These are phyloP conservation scores for Eremochloa ophiuroides DNA, from an alignment of 176 grass and related monocot genomes.

Conservation along the genomic window DNA sequence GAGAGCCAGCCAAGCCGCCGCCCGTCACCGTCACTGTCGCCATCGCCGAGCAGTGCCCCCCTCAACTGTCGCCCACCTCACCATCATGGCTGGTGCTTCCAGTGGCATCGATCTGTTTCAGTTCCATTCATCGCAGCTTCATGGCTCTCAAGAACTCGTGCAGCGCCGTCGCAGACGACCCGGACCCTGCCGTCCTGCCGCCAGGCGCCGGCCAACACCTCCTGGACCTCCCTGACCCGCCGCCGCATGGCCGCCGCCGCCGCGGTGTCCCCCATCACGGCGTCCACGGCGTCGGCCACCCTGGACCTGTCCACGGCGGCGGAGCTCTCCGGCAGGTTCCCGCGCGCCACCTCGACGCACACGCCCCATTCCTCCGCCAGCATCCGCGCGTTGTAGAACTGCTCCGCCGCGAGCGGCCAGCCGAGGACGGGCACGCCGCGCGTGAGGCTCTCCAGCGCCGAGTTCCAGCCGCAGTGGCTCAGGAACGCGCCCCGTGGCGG, in stretches of 20 bases:
- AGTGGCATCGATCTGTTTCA: too few relatives aligned
- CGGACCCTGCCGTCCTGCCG: too few relatives aligned
- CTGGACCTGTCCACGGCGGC: not conserved
- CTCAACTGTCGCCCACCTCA: too few relatives aligned
- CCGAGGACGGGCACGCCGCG: constrained; percentile 34
- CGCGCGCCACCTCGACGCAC: constrained; percentile 34
- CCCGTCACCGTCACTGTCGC: not conserved
- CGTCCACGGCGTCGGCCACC: not conserved
- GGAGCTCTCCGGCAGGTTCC: constrained; percentile 6
- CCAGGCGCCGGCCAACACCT: not conserved
- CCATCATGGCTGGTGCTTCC: too few relatives aligned
- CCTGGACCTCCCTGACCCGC: not conserved
- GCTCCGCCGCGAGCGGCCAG: constrained; percentile 32
- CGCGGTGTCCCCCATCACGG: constrained; percentile 3
- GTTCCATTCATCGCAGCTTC: too few relatives aligned
- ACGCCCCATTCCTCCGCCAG: constrained; percentile 20
- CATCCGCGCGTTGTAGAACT: constrained; percentile 34
- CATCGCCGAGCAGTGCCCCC: too few relatives aligned
- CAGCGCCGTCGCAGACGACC: too few relatives aligned
- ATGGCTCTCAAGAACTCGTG: too few relatives aligned
- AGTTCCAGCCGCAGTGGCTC: constrained; percentile 49
- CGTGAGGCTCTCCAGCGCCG: too few relatives aligned
- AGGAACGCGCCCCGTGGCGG: constrained; percentile 34
- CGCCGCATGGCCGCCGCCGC: not conserved
- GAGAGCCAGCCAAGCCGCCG: not conserved